These are phyloP conservation scores for Solanum corneliomulleri DNA, from an alignment of 257 asterid species.

Conservation along the genomic window DNA sequence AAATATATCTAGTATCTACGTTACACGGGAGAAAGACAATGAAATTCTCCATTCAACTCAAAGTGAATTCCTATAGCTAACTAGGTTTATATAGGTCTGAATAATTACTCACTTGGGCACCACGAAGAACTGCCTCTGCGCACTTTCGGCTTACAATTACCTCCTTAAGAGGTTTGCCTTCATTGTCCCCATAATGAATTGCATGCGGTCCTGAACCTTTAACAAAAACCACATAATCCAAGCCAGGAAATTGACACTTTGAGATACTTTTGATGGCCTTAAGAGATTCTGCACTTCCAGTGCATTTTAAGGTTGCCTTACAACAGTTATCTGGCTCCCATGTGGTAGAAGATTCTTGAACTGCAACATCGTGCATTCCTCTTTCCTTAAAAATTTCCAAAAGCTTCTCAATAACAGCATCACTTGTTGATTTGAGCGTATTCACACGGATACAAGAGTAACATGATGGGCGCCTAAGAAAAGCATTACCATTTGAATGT, in stretches of 20 bases:
- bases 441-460: slow-evolving; percentile 94
- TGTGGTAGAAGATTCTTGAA: slow-evolving; percentile 11
- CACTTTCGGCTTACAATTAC: slow-evolving; percentile 94
- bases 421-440: slow-evolving; percentile 56
- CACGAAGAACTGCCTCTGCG: slow-evolving; percentile 99
- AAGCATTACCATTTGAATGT: background rate
- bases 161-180: slow-evolving; percentile 67
- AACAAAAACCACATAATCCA: slow-evolving; percentile 67
- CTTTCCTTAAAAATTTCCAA: slow-evolving; percentile 35
- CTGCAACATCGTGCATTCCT: slow-evolving; percentile 12
- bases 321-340: slow-evolving; percentile 1
- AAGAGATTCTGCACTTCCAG: slow-evolving; percentile 4
- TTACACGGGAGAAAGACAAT: background rate
- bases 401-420: slow-evolving; percentile 59
- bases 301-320: slow-evolving; percentile 1
- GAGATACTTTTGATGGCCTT: slow-evolving; percentile 21
- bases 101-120: slow-evolving; percentile 70
- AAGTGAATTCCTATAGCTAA: background rate
- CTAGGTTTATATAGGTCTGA: background rate
- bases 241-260: slow-evolving; percentile 52
- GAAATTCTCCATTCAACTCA: background rate
- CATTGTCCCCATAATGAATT: slow-evolving; percentile 47
- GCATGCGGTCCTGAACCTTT: slow-evolving; percentile 86
- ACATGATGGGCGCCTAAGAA: slow-evolving; percentile 74
- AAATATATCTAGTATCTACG: background rate